These are phyloP conservation scores for Periconia sp. DNA, from an alignment of 2,329 filamentous ascomycete species.

Conservation along the genomic window DNA sequence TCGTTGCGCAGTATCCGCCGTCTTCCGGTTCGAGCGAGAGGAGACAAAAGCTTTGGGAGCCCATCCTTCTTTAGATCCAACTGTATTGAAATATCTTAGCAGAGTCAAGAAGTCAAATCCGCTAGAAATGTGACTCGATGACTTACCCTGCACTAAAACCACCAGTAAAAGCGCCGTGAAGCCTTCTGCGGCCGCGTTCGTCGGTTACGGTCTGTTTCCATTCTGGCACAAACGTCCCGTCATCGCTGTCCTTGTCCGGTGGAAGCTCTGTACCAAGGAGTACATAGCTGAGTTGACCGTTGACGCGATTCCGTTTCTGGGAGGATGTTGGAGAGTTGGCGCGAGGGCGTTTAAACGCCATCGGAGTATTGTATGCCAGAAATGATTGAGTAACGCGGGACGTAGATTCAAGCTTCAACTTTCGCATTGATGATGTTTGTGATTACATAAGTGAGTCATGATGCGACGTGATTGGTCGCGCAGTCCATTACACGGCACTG, in stretches of 20 bases:
- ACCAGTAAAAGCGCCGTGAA: slow-evolving; percentile 95
- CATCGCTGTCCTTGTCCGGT: slow-evolving; percentile 74
- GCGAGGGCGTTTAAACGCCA: slow-evolving; percentile 40
- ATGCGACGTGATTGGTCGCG: background rate
- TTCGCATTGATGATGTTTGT: no score
- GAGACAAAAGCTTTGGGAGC: slow-evolving; percentile 89
- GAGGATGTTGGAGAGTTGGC: slow-evolving; percentile 35
- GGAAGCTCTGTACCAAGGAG: slow-evolving; percentile 75
- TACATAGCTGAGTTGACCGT: slow-evolving; percentile 49
- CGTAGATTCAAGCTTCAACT: no score
- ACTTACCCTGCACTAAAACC: slow-evolving; percentile 93
- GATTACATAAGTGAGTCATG: background rate
- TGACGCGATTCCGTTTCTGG: slow-evolving; percentile 75
- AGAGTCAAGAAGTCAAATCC: slow-evolving; percentile 39
- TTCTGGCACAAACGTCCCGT: slow-evolving; percentile 89
- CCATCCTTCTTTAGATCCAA: slow-evolving; percentile 98
- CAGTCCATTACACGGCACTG: no score
- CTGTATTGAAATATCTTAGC: slow-evolving; percentile 90
- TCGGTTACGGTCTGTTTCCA: slow-evolving; percentile 99
- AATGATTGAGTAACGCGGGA: no score
- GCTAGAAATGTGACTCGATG: slow-evolving; percentile 15
- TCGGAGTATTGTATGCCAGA: slow-evolving; percentile 5
- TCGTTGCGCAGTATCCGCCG: slow-evolving; percentile 67
- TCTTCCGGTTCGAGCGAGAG: slow-evolving; percentile 76
- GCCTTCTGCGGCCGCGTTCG: slow-evolving; percentile 82